Base-by-base conservation (phyloP, 257 asterid species). In the Solanum dulcamara region DNA sequence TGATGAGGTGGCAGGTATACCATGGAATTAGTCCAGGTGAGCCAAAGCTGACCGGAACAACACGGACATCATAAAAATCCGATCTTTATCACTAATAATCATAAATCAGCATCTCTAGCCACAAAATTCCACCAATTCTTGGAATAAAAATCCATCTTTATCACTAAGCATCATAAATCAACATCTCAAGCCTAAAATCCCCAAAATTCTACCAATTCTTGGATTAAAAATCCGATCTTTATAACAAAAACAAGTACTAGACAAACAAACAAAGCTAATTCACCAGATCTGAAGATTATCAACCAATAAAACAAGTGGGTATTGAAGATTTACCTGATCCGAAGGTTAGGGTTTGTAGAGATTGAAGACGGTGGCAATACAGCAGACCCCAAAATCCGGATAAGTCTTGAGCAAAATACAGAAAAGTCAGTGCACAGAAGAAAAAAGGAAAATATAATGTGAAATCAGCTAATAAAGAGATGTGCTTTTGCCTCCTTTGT, bases 351-450 rank as follows among this genome's bases (percentile, higher is more conserved):
- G 89, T 88, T 79, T 83, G 83, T 72, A 48, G 83, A 83, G 57
- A 83, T 42, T 42, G 33, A 13, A 83, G 48, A 57, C 12, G 6
- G 14, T 28, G 35, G 42, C 15, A 33, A 57, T 38, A 44, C 66
- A 84, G 81, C 82, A 84, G 71, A 62, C 87, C 89, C 91, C 86
- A 88, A 80, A 86, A 70, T 81, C 68, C 87, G 87, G 91, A 91
- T 81, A 87, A 89, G 90, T 81, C 89, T 17, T 75, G 83, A 85
- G 89, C 88, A 15, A 66, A 48, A 33, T 22, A 71, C 57, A 81
- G 64, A n/a, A 14, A 30, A 44, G 85, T 70, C 87, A 1, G 90
- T 40, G 87, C 87, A 53, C 18, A 4, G 14, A 38, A 24, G 7
- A 11, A 77, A 38, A 3, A 1, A 6, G 15, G 1, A 15, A 0